Base-by-base conservation (phyloP, 768 basidiomycete genomes). In the Lactarius indigo region DNA sequence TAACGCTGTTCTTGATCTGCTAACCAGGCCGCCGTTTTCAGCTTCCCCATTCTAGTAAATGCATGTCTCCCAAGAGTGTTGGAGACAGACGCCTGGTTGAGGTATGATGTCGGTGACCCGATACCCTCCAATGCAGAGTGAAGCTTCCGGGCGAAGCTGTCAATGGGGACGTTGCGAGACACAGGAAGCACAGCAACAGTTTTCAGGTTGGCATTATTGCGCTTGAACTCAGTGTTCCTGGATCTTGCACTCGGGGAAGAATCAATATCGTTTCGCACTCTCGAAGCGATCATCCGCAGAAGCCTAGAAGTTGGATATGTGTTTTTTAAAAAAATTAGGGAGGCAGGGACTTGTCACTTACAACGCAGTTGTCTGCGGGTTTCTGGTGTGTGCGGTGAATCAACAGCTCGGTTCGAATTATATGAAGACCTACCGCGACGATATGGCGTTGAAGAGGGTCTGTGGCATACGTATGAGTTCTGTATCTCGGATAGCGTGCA, bases 401-500 rank as follows among this genome's bases (percentile, higher is more conserved):
- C 50, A 10, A 64, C 70, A 42, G 66, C 35, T 57, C n/a, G 67
- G 41, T 9, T 63, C 18, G 10, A 50, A 60, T 35, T 58, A 15
- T 28, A 12, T 39, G 35, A 5, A 47, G 31, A 59, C 84, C 69
- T 66, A 90, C 90, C 91, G 81, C 13, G 91, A 89, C 54, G 92
- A 94, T 65, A 98, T 96, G 1, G 97, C 97, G 75, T 98, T 98
- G 81, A 98, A 99, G 12, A 99, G 82, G 0, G 97, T 97, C 73
- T 92, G 88, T 1, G 97, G 97, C 91, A 99, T 97, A 33, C 96
- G 82, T 33, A 96, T 96, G 15, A 99, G 83, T 75, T 99, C 97
- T 0, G 95, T 94, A 74, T 99, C 97, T 72, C 97, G 93, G 69
- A 99, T 98, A 8, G 97, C 97, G 77, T 98, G 96, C 20, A 98